Base-by-base conservation (phyloP, 2,329 filamentous ascomycete genomes). In the Acrodontium crateriforme region DNA sequence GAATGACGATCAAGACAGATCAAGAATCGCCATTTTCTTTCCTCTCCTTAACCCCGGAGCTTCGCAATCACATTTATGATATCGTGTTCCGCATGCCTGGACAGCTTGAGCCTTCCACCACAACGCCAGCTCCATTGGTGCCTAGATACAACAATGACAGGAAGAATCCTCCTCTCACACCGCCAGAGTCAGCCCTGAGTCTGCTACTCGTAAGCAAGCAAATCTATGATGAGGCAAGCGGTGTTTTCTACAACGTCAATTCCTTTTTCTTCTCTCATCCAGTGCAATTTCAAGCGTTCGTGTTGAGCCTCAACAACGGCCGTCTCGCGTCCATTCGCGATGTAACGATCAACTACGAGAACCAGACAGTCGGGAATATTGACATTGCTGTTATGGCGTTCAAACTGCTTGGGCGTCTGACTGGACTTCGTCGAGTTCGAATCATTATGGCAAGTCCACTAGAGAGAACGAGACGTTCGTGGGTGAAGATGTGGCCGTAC, bases 261-360 rank as follows among this genome's bases (percentile, higher is more conserved):
- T 14, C 31, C 2, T 42, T 49, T 26, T 24, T 40, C 6, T 52
- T 52, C 39, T 42, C 45, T 29, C 45, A 41, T 18, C 37, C 40
- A 2, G 23, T 33, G 4, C 45, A 48, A 24, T 13, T 46, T 3
- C 28, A 32, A 6, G 32, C 32, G 7, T 50, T 48, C 18, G 9
- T 42, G 2, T 18, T 35, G 3, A 27, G 17, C 12, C 24, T 48
- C 9, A 36, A 34, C 4, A 8, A 22, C 2, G 10, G 30, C 6
- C 40, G 45, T 4, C 39, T 32, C 9, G 16, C 16, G 8, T 30
- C 32, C 5, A 34, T 50, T 11, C 27, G 32, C 6, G 35, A 42
- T 16, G 27, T 52, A 23, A 45, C 39, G 2, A 28, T 52, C 1
- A 39, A 44, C 33, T 44, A 46, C 30, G 25, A 36, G 18, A 38